Evolutionary conservation across 1,284 basidiomycete genomes (phyloP), one percentile per base, ranked within the genome.

Genomic region (Cryptococcus wingfieldii): DNA sequence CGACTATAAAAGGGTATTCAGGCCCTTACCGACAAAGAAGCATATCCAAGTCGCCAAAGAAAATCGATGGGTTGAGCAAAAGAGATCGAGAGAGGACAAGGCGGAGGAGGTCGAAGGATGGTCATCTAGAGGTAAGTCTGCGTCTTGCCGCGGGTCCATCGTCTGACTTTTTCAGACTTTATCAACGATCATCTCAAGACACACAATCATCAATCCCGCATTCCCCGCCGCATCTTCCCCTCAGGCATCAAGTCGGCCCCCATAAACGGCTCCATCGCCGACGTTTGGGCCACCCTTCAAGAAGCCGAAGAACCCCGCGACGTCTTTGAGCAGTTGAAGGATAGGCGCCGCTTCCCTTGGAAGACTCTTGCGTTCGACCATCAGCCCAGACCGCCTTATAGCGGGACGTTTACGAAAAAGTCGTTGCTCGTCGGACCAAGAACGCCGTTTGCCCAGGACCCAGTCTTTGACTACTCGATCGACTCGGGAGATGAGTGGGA

Each of bases 401-500:
- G 59, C 34, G 76, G 72, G 66, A 77, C 75, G 0, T 77, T 72
- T 54, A 74, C 72, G 4, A 76, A 75, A 45, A 61, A 65, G 14
- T 76, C 75, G 0, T 56, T 71, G 3, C 67, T 70, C 1, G 75
- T 77, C 18, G 76, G 76, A 25, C 72, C 76, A 10, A 66, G 76
- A 9, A 75, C 74, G 4, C 75, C 75, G 2, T 74, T 77, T 38
- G 72, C 68, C 0, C 72, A 73, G 28, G 76, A 77, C 53, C 73
- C 74, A 1, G 61, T 68, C 19, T 66, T 77, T 41, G 76, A 77
- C 54, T 77, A 77, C 53, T 72, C 74, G 1, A 71, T 75, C 50
- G 76, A 77, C 50, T 76, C 74, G 5, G 72, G 69, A 2, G 71
- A 75, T 50, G 76, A 77, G n/a, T 77, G 76, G 76, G 61, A 72